Percentiles rank a stretch among this genome's conserved stretches.
These are phyloP conservation scores for Hymenoscyphus scutula DNA, from an alignment of 2,329 filamentous ascomycete genomes.

Conservation along the genomic window DNA sequence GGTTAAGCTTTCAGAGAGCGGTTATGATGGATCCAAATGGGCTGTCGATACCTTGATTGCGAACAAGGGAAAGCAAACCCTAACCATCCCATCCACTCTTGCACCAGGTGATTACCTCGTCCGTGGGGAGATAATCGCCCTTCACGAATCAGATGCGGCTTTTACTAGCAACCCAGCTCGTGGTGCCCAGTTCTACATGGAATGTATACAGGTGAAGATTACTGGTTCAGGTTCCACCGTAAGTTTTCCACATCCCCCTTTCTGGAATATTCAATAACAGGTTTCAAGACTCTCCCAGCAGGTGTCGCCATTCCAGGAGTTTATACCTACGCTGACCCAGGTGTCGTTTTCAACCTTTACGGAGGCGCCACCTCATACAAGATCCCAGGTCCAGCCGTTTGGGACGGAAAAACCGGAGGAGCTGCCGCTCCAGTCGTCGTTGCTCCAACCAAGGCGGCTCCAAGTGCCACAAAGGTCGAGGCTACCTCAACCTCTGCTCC, in stretches of 20 bases:
- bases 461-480: no score
- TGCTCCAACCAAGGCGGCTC: slow-evolving; percentile 1
- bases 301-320: slow-evolving; percentile 25
- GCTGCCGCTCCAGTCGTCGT: neutral
- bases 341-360: slow-evolving; percentile 45
- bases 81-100: slow-evolving; percentile 41
- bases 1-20: slow-evolving; percentile 46
- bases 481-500: neutral
- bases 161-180: slow-evolving; percentile 22
- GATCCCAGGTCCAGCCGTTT: slow-evolving; percentile 44
- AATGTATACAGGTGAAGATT: slow-evolving; percentile 43
- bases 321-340: slow-evolving; percentile 40
- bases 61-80: slow-evolving; percentile 43
- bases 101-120: slow-evolving; percentile 43
- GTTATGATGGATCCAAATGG: slow-evolving; percentile 37
- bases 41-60: slow-evolving; percentile 42
- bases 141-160: slow-evolving; percentile 40
- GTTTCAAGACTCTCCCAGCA: slow-evolving; percentile 18
- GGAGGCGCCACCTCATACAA: slow-evolving; percentile 37
- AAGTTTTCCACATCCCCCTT: neutral
- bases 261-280: neutral
- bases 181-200: slow-evolving; percentile 45
- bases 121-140: slow-evolving; percentile 44
- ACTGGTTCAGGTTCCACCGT: slow-evolving; percentile 29
- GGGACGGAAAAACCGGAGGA: slow-evolving; percentile 9